Evolutionary conservation across 176 grass and related monocot species (phyloP).

Genomic region (Cenchrus fungigraminus): DNA sequence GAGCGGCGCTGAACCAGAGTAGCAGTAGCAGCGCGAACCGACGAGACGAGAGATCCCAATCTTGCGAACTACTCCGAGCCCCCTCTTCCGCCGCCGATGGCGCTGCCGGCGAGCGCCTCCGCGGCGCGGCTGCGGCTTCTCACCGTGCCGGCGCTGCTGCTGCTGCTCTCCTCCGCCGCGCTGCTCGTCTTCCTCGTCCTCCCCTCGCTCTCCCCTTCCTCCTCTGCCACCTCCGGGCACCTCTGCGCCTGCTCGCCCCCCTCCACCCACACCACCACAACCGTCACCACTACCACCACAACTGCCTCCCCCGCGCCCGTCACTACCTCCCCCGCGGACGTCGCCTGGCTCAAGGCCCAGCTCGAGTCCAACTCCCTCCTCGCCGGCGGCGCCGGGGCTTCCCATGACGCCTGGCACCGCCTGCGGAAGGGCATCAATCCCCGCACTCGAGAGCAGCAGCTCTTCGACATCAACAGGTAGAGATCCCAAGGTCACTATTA

Average conservation of each 20-base stretch:
- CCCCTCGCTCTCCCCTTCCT: constrained; percentile 40
- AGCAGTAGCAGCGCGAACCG: background rate
- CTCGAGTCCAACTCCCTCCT: constrained; percentile 71
- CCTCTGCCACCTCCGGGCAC: constrained; percentile 24
- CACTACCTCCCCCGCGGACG: constrained; percentile 63
- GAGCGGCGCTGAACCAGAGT: background rate
- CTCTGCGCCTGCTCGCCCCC: constrained; percentile 56
- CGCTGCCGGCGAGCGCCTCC: constrained; percentile 48
- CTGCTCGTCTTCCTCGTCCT: constrained; percentile 65
- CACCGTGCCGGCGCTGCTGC: constrained; percentile 55
- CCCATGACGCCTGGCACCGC: constrained; percentile 55
- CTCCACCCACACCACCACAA: constrained; percentile 49
- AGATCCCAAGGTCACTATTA: background rate
- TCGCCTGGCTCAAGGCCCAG: constrained; percentile 74
- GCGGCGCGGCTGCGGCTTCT: constrained; percentile 63
- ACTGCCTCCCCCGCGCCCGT: constrained; percentile 36
- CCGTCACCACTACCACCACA: constrained; percentile 49
- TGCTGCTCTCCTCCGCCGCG: constrained; percentile 49
- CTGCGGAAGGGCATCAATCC: constrained; percentile 98
- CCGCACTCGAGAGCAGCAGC: constrained; percentile 79
- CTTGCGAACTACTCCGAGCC: constrained; percentile 9
- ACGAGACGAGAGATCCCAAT: constrained; percentile 20
- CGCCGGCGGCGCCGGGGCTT: constrained; percentile 38
- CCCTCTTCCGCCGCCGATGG: constrained; percentile 43
- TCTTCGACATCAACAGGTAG: constrained; percentile 82